Percentiles rank a stretch among this genome's conserved stretches.
Conservation (phyloP, 257 asterid genomes). For the Parsonsia alboflavescens region DNA sequence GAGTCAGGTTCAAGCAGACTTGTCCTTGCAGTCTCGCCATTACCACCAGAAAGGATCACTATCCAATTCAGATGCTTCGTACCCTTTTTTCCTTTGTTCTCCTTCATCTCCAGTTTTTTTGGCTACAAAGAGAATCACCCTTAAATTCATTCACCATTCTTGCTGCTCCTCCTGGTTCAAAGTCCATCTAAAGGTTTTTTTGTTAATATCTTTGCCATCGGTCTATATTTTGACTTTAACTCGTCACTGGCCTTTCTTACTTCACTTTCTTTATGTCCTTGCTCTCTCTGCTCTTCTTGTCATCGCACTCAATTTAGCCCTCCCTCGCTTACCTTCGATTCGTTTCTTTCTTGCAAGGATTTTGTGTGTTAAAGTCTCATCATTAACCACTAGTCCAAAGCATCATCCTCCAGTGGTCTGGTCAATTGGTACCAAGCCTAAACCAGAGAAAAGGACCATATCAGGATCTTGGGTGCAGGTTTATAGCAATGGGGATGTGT, state of each 20-base stretch:
- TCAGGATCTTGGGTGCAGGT: conserved; percentile 45
- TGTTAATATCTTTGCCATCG: conserved; percentile 29
- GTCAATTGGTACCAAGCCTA: conserved; percentile 45
- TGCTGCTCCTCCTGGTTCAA: conserved; percentile 33
- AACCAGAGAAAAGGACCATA: conserved; percentile 21
- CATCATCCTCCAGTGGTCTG: conserved; percentile 34
- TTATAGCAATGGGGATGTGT: conserved; percentile 43
- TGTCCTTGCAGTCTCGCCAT: conserved; percentile 5
- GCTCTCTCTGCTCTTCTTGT: conserved; percentile 25
- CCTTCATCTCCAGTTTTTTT: conserved; percentile 29
- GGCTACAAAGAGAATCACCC: conserved; percentile 37
- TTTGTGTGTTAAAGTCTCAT: conserved; percentile 22
- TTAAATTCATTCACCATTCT: conserved; percentile 33
- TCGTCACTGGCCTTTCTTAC: conserved; percentile 24
- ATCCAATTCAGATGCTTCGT: conserved; percentile 14
- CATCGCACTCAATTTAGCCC: conserved; percentile 24
- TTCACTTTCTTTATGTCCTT: conserved; percentile 24
- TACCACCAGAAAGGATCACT: conserved; percentile 9
- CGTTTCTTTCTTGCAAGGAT: conserved; percentile 29
- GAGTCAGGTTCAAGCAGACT: conserved; percentile 8
- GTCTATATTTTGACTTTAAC: conserved; percentile 29
- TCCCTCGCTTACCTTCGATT: conserved; percentile 35
- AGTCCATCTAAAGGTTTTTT: conserved; percentile 34
- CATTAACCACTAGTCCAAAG: conserved; percentile 18
- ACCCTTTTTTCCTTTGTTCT: conserved; percentile 23